A percentile compares a stretch with the other conserved stretches of the same genome.
phyloP scores from a whole-genome alignment of 345 rosid species.

The Eucalyptus dawsonii region DNA sequence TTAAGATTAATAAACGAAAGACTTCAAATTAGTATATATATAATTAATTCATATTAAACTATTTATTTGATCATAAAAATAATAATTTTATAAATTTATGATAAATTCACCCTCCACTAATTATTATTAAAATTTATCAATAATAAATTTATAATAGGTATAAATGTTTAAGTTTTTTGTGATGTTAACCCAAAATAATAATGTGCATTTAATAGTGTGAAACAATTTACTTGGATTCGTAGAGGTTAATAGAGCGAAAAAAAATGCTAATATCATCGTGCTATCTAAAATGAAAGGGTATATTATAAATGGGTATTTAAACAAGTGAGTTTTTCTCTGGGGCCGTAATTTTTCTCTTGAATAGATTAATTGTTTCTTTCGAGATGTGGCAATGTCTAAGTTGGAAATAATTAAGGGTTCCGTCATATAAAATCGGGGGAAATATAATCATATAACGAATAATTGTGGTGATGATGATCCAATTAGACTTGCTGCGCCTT shows the following conservation, averaged over 20 bases:
- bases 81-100: too few species aligned
- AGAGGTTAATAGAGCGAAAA: neutral
- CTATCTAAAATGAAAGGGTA: neutral
- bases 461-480: neutral
- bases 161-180: neutral
- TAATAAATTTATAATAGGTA: too few species aligned
- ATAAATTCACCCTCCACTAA: rapidly evolving
- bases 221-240: neutral
- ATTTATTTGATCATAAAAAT: neutral
- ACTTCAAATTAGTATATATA: too few species aligned
- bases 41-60: too few species aligned
- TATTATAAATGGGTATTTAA: neutral
- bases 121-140: too few species aligned
- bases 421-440: neutral
- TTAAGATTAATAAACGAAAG: neutral
- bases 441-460: neutral
- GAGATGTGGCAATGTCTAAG: neutral
- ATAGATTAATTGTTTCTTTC: neutral
- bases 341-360: neutral
- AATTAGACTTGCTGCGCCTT: neutral
- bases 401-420: neutral
- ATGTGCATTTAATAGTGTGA: neutral
- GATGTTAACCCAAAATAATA: neutral
- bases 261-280: rapidly evolving
- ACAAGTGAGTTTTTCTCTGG: neutral